Conservation (phyloP, 805 yeast genomes). For the Yamadazyma kitorensis region DNA sequence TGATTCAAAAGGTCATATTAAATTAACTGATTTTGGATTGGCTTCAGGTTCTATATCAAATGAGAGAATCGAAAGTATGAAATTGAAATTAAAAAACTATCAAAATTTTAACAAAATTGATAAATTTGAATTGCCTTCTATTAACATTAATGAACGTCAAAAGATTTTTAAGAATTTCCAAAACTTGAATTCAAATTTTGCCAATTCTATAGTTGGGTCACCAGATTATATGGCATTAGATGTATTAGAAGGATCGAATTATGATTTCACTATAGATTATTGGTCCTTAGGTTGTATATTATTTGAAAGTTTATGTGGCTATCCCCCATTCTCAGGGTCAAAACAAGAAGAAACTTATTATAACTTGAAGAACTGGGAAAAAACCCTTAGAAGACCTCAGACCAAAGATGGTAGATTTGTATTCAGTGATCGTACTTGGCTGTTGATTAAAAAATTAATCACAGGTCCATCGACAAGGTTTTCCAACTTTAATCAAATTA, state of each 20-base stretch:
- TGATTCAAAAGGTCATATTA: constrained; percentile 87
- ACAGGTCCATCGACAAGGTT: constrained; percentile 76
- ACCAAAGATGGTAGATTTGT: constrained; percentile 89
- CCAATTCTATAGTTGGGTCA: constrained; percentile 94
- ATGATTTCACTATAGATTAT: constrained; percentile 95
- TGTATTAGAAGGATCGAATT: constrained; percentile 88
- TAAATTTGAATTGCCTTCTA: constrained; percentile 60
- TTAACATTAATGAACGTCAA: constrained; percentile 85
- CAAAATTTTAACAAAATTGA: constrained; percentile 58
- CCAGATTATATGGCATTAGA: constrained; percentile 99
- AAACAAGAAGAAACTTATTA: constrained; percentile 93
- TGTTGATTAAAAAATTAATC: constrained; percentile 71
- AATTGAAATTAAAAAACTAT: constrained; percentile 60
- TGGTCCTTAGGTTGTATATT: constrained; percentile 99
- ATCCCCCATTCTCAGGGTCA: constrained; percentile 95
- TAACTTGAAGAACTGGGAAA: constrained; percentile 90
- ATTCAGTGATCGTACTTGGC: constrained; percentile 97
- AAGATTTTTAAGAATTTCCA: constrained; percentile 78
- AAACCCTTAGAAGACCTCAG: constrained; percentile 83
- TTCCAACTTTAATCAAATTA: constrained; percentile 77
- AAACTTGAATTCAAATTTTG: constrained; percentile 54
- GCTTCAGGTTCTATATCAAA: constrained; percentile 95
- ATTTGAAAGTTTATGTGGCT: constrained; percentile 93
- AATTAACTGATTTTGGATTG: constrained; percentile 92
- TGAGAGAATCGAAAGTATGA: constrained; percentile 92